phyloP scores from a whole-genome alignment of 2,329 filamentous ascomycete genomes.

The Ophiostoma quercus region DNA sequence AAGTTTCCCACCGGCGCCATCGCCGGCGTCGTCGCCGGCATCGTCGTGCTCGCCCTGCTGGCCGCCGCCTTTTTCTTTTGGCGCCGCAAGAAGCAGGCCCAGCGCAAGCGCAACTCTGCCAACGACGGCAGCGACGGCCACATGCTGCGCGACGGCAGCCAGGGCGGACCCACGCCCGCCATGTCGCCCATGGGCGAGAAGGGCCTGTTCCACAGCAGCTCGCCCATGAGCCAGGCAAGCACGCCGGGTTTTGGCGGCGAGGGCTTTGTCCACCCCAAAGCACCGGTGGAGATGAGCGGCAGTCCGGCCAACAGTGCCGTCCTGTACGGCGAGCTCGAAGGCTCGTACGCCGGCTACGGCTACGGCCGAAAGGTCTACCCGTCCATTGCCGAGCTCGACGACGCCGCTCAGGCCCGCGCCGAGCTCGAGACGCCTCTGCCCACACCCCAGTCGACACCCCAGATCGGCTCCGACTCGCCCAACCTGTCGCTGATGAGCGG shows the following conservation, averaged over 20 bases:
- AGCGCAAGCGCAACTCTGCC: not conserved
- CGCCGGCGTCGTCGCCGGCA: constrained; percentile 35
- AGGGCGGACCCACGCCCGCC: not conserved
- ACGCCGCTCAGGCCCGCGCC: constrained; percentile 16
- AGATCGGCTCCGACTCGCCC: constrained; percentile 16
- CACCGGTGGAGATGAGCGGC: not conserved
- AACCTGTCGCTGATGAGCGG: constrained; percentile 7
- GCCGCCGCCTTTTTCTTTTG: constrained; percentile 28
- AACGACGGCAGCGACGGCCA: not conserved
- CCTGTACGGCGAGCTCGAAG: constrained; percentile 16
- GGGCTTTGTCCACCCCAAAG: not conserved
- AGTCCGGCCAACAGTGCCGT: not conserved
- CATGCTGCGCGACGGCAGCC: not conserved
- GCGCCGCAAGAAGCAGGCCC: not conserved
- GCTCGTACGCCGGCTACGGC: not conserved
- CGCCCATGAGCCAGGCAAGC: constrained; percentile 6
- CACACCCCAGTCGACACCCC: constrained; percentile 1
- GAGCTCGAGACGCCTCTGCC: too few species aligned
- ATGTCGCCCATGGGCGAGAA: constrained; percentile 17
- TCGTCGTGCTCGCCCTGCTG: constrained; percentile 32
- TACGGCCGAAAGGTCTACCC: not conserved
- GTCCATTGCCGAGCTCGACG: constrained; percentile 23
- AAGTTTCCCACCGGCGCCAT: constrained; percentile 33
- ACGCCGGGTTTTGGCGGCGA: not conserved
- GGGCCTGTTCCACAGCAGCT: not conserved